Evolutionary conservation across 2,329 filamentous ascomycete species (phyloP).

Genomic region (Epicoccum sorghinum): DNA sequence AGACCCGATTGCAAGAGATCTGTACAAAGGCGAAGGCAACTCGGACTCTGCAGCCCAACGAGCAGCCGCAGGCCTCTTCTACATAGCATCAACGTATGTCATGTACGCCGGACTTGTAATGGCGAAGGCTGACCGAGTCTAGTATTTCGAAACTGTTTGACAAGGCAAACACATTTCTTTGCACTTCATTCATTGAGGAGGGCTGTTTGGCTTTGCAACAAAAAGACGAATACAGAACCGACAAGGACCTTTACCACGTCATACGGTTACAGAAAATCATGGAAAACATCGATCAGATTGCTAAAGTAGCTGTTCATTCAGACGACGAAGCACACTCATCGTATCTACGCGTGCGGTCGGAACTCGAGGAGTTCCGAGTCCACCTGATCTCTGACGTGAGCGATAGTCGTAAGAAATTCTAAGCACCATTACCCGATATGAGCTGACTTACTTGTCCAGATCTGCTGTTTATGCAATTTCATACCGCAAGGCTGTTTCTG

Average conservation of each 20-base stretch:
- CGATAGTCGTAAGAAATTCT: slow-evolving; percentile 36
- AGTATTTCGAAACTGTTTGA: slow-evolving; percentile 48
- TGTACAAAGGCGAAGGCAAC: slow-evolving; percentile 13
- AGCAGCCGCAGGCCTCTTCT: slow-evolving; percentile 53
- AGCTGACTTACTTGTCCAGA: slow-evolving; percentile 27
- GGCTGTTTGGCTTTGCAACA: slow-evolving; percentile 44
- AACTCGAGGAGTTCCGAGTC: slow-evolving; percentile 42
- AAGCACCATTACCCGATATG: neutral
- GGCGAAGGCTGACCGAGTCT: slow-evolving; percentile 16
- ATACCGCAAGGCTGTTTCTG: slow-evolving; percentile 49
- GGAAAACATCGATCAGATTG: slow-evolving; percentile 45
- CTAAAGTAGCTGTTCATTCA: slow-evolving; percentile 20
- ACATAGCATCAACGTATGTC: slow-evolving; percentile 51
- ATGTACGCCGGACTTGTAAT: neutral
- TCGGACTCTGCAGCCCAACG: slow-evolving; percentile 51
- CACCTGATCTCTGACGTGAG: slow-evolving; percentile 35
- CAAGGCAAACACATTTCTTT: slow-evolving; percentile 48
- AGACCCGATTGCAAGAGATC: slow-evolving; percentile 24
- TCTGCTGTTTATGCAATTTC: slow-evolving; percentile 49
- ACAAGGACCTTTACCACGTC: slow-evolving; percentile 46
- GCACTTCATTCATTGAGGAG: slow-evolving; percentile 45
- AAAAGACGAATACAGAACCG: slow-evolving; percentile 40
- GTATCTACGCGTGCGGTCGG: slow-evolving; percentile 37
- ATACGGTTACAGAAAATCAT: slow-evolving; percentile 48
- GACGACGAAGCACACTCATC: slow-evolving; percentile 38